A percentile compares a stretch with the other conserved stretches of the same genome.
Conservation (phyloP, 331 rosid species). For the Pyracantha coccinea region DNA sequence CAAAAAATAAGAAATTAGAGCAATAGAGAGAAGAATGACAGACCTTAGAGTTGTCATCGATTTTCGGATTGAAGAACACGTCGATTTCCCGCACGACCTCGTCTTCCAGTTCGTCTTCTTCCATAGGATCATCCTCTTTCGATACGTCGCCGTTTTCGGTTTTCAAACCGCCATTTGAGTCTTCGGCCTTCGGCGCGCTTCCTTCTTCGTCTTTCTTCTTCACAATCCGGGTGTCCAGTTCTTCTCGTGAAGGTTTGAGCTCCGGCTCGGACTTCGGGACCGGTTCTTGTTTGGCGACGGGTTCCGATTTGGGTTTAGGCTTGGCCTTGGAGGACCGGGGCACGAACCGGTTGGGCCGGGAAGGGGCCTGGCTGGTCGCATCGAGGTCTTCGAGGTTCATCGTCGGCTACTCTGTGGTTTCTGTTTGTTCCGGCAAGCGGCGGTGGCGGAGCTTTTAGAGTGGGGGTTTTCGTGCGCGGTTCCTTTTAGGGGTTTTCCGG, state of each 20-base stretch:
- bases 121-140: slow-evolving; percentile 40
- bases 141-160: slow-evolving; percentile 31
- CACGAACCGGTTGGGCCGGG: slow-evolving; percentile 53
- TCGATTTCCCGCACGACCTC: slow-evolving; percentile 79
- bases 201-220: slow-evolving; percentile 28
- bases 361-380: slow-evolving; percentile 27
- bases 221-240: slow-evolving; percentile 12
- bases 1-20: background rate
- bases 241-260: slow-evolving; percentile 23
- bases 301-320: slow-evolving; percentile 26
- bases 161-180: slow-evolving; percentile 31
- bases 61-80: slow-evolving; percentile 54
- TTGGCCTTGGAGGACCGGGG: slow-evolving; percentile 59
- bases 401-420: background rate
- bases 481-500: background rate
- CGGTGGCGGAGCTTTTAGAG: background rate
- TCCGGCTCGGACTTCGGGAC: slow-evolving; percentile 22
- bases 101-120: slow-evolving; percentile 47
- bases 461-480: background rate
- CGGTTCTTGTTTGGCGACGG: slow-evolving; percentile 5
- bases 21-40: background rate
- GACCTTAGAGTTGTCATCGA: slow-evolving; percentile 47
- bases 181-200: slow-evolving; percentile 19
- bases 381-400: slow-evolving; percentile 70
- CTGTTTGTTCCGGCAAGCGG: background rate